Conservation (phyloP, 2,329 filamentous ascomycete species). For the Drechslerella stenobrocha region DNA sequence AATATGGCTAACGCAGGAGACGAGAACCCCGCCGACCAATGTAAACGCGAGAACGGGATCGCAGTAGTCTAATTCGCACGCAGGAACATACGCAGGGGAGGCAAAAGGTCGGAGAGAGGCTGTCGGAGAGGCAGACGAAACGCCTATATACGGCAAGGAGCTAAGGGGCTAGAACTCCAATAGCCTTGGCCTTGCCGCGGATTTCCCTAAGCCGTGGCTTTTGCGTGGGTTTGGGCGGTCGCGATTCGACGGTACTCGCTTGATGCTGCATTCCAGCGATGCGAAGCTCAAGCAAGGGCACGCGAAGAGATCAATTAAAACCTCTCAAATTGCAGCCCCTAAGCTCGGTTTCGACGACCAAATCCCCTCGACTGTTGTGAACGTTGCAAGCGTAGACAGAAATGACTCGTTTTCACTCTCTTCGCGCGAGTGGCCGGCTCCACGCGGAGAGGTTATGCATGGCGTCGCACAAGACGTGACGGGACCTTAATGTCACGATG, state of each 20-base stretch:
- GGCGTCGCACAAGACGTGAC: too few relatives aligned
- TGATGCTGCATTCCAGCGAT: conserved; percentile 27
- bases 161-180: conserved; percentile 14
- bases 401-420: conserved; percentile 18
- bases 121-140: too few relatives aligned
- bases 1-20: conserved; percentile 31
- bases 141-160: conserved; percentile 8
- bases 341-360: background rate
- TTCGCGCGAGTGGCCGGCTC: background rate
- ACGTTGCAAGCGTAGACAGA: background rate
- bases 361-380: background rate
- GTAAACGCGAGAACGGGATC: conserved; percentile 11
- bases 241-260: conserved; percentile 1
- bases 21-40: conserved; percentile 34
- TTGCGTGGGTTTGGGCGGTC: background rate
- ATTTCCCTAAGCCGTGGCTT: conserved; percentile 1
- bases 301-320: conserved; percentile 26
- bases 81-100: conserved; percentile 42
- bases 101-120: conserved; percentile 24
- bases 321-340: conserved; percentile 42
- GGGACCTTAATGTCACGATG: conserved; percentile 15
- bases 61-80: conserved; percentile 45
- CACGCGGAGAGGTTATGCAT: conserved; percentile 28
- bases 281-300: conserved; percentile 27
- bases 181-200: conserved; percentile 3